Conservation (phyloP, 2,329 filamentous ascomycete species). For the Septoria petroselini region DNA sequence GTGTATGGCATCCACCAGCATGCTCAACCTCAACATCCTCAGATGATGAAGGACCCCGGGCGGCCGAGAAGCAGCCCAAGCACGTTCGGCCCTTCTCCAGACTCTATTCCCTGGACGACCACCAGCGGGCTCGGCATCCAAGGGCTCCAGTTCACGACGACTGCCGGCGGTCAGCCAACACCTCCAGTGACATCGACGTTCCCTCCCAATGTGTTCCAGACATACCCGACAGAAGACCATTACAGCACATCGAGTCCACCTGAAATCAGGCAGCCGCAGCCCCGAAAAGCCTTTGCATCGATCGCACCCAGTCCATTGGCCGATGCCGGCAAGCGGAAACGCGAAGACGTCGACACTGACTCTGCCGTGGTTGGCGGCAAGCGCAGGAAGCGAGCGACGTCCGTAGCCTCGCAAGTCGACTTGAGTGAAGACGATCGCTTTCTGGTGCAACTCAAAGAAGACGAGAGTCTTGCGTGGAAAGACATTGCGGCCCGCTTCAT, state of each 20-base stretch:
- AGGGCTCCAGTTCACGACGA: slow-evolving; percentile 36
- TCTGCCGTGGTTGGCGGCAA: slow-evolving; percentile 34
- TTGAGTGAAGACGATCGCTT: slow-evolving; percentile 52
- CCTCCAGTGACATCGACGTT: slow-evolving; percentile 35
- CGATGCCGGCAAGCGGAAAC: slow-evolving; percentile 39
- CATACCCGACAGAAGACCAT: slow-evolving; percentile 31
- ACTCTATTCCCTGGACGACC: slow-evolving; percentile 40
- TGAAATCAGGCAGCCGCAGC: slow-evolving; percentile 38
- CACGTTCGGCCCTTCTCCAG: slow-evolving; percentile 41
- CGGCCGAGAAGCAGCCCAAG: slow-evolving; percentile 46
- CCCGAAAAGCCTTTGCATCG: slow-evolving; percentile 43
- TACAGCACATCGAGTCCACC: slow-evolving; percentile 35
- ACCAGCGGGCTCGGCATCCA: slow-evolving; percentile 42
- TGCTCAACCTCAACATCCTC: slow-evolving; percentile 22
- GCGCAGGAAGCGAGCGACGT: slow-evolving; percentile 43
- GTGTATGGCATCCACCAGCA: slow-evolving; percentile 19
- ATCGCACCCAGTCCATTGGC: slow-evolving; percentile 46
- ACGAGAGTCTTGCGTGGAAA: slow-evolving; percentile 54
- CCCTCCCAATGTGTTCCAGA: slow-evolving; percentile 36
- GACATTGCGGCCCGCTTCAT: slow-evolving; percentile 53
- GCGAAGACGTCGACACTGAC: slow-evolving; percentile 38
- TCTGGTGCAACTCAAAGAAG: slow-evolving; percentile 52
- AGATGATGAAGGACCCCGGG: slow-evolving; percentile 32
- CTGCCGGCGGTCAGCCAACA: slow-evolving; percentile 32
- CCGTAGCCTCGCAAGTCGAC: slow-evolving; percentile 39